phyloP scores from a whole-genome alignment of 495 filamentous ascomycete genomes.

The Penicillium mononematosum region DNA sequence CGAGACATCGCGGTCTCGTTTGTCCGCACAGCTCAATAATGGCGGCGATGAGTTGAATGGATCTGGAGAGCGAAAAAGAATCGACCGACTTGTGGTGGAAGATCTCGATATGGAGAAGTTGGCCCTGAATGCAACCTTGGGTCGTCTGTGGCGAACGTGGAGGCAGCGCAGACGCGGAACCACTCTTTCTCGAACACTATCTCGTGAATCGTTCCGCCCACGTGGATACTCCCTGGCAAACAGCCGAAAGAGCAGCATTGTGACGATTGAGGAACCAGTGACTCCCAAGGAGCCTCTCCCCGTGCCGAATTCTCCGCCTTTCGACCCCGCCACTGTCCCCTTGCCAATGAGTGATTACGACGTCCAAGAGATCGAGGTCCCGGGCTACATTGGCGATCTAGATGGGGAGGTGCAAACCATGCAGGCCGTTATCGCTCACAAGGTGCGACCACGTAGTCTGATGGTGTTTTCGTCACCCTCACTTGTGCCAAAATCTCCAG shows the following conservation, averaged over 20 bases:
- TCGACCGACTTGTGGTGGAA: slow-evolving; percentile 74
- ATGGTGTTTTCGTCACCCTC: slow-evolving; percentile 49
- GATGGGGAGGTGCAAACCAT: slow-evolving; percentile 59
- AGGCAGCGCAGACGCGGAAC: slow-evolving; percentile 67
- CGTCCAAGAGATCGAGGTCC: slow-evolving; percentile 70
- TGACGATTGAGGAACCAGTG: slow-evolving; percentile 36
- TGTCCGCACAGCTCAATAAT: slow-evolving; percentile 41
- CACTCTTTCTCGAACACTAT: slow-evolving; percentile 39
- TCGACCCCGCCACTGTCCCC: slow-evolving; percentile 56
- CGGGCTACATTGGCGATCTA: slow-evolving; percentile 56
- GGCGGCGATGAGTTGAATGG: slow-evolving; percentile 21
- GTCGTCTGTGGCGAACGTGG: slow-evolving; percentile 93
- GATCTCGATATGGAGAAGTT: slow-evolving; percentile 92
- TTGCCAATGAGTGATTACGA: slow-evolving; percentile 68
- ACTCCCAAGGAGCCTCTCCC: slow-evolving; percentile 24
- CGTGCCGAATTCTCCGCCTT: slow-evolving; percentile 22
- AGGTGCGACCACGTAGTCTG: slow-evolving; percentile 63
- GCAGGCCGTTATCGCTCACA: slow-evolving; percentile 45
- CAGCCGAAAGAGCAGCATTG: slow-evolving; percentile 43
- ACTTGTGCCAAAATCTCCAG: slow-evolving; percentile 33
- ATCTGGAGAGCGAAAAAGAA: slow-evolving; percentile 28
- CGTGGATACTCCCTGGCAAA: slow-evolving; percentile 29
- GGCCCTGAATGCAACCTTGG: slow-evolving; percentile 81
- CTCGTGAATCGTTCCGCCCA: slow-evolving; percentile 46
- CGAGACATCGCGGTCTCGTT: slow-evolving; percentile 77